Percentiles rank a stretch among this genome's conserved stretches.
phyloP scores from a whole-genome alignment of 345 rosid species.

The Aquilaria yunnanensis region DNA sequence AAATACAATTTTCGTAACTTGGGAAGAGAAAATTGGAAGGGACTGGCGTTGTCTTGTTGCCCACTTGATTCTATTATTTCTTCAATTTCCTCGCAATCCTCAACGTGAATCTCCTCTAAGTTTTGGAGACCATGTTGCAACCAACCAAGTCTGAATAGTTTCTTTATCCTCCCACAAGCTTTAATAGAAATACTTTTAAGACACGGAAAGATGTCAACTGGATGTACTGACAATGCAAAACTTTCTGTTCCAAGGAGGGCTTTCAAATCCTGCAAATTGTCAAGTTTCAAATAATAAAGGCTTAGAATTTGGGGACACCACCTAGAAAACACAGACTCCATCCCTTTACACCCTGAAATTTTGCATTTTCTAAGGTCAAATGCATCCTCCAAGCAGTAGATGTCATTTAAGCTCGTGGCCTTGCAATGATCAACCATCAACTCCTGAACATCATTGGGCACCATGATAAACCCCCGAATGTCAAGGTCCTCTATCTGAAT shows the following conservation, averaged over 20 bases:
- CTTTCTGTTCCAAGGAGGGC: background rate
- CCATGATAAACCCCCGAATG: background rate
- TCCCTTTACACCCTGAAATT: background rate
- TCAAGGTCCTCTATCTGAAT: background rate
- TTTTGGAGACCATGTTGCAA: slow-evolving; percentile 11
- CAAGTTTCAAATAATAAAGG: background rate
- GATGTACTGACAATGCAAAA: background rate
- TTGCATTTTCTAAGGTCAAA: background rate
- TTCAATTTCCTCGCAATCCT: slow-evolving; percentile 2
- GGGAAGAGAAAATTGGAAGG: slow-evolving; percentile 2
- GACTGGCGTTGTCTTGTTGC: background rate
- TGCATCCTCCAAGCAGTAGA: background rate
- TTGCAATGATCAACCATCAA: background rate
- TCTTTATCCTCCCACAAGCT: slow-evolving; percentile 7
- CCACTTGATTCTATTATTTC: slow-evolving; percentile 17
- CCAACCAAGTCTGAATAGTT: slow-evolving; percentile 6
- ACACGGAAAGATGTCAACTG: background rate
- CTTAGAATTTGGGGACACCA: background rate
- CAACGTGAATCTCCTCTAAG: slow-evolving; percentile 2
- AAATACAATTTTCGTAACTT: background rate
- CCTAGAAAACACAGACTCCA: background rate
- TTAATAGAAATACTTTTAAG: background rate
- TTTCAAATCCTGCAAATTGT: background rate
- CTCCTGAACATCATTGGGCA: background rate
- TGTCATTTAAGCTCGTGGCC: background rate